A percentile compares a stretch with the other conserved stretches of the same genome.
Evolutionary conservation across 2,329 filamentous ascomycete species (phyloP).

Genomic region (Aureobasidium sp.): DNA sequence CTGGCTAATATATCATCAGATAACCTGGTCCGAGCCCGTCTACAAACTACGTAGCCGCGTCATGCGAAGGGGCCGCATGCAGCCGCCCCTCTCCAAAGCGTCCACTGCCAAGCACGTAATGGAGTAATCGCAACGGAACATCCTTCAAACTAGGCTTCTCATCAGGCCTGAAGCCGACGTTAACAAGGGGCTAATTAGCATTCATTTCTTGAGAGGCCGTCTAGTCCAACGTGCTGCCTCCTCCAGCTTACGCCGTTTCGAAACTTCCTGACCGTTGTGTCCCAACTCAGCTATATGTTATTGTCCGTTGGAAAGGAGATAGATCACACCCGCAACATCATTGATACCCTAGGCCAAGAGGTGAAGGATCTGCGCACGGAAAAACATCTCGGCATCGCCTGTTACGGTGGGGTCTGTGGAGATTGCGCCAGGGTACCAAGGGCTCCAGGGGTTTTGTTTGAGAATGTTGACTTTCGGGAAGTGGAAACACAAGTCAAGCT

Average conservation of each 20-base stretch:
- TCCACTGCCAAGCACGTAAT: not conserved
- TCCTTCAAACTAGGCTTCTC: not conserved
- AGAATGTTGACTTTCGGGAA: not conserved
- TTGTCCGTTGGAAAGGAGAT: constrained; percentile 6
- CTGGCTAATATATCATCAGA: constrained; percentile 9
- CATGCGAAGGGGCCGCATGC: not conserved
- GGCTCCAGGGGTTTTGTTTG: not conserved
- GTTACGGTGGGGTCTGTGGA: constrained; percentile 9
- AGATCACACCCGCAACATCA: not conserved
- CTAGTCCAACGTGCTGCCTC: constrained; percentile 6
- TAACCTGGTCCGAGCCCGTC: not conserved
- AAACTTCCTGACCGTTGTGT: not conserved
- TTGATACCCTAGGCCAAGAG: not conserved
- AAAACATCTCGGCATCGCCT: constrained; percentile 2
- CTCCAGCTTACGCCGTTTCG: not conserved
- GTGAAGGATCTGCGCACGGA: constrained; percentile 2
- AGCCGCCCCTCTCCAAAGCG: constrained; percentile 5
- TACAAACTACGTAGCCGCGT: not conserved
- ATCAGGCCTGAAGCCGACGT: not conserved
- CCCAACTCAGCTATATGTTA: not conserved
- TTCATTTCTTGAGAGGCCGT: not conserved
- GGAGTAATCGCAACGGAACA: not conserved
- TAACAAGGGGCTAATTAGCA: constrained; percentile 6
- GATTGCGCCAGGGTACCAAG: not conserved
- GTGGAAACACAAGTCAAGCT: not conserved